Evolutionary conservation across 108 stramenopile species (phyloP).

Genomic region (Skeletonema menzelii): DNA sequence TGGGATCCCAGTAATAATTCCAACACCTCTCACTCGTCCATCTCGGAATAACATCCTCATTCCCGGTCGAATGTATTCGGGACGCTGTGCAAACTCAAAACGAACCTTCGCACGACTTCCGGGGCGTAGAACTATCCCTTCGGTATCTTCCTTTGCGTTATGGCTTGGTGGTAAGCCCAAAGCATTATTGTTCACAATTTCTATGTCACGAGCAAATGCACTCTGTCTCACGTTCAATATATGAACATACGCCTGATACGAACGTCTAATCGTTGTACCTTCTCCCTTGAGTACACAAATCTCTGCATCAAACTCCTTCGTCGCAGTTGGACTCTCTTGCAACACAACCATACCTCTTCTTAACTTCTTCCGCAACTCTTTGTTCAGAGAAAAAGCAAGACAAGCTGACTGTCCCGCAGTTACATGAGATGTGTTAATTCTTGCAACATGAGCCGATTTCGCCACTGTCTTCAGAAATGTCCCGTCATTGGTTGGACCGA

Average conservation of each 20-base stretch:
- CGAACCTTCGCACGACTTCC: conserved; percentile 82
- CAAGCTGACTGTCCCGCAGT: conserved; percentile 86
- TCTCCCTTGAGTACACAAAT: conserved; percentile 90
- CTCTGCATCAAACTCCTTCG: conserved; percentile 86
- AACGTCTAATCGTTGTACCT: conserved; percentile 78
- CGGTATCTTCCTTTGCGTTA: conserved; percentile 53
- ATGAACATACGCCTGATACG: conserved; percentile 87
- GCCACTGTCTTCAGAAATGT: conserved; percentile 81
- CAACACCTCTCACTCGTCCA: conserved; percentile 86
- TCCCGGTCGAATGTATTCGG: conserved; percentile 84
- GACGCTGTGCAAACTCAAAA: conserved; percentile 83
- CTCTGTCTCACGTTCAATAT: conserved; percentile 87
- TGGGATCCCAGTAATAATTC: conserved; percentile 66
- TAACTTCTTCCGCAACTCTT: conserved; percentile 75
- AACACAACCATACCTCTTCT: conserved; percentile 87
- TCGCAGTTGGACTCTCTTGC: conserved; percentile 65
- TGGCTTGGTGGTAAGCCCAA: conserved; percentile 63
- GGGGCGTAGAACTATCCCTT: conserved; percentile 70
- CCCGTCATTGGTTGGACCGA: conserved; percentile 88
- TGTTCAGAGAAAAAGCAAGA: conserved; percentile 75
- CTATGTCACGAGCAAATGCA: conserved; percentile 77
- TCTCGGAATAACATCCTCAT: conserved; percentile 90
- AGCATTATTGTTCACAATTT: conserved; percentile 73
- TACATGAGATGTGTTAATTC: conserved; percentile 75
- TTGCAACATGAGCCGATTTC: conserved; percentile 84